A percentile compares a stretch with the other conserved stretches of the same genome.
These are phyloP conservation scores for Vitis hybrid DNA, from an alignment of 177 flowering plant genomes.

Conservation along the genomic window DNA sequence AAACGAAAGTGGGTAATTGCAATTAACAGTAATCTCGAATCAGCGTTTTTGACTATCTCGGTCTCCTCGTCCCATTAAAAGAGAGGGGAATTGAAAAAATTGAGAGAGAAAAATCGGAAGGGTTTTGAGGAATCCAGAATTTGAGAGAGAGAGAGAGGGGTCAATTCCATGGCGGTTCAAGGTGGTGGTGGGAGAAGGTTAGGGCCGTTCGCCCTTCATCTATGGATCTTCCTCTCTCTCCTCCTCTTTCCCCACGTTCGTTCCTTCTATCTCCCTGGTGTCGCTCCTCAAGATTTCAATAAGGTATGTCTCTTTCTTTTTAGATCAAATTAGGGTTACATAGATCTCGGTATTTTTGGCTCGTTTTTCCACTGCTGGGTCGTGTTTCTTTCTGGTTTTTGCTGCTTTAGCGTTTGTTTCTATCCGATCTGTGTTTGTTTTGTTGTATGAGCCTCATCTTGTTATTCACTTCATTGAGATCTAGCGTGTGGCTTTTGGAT, in stretches of 20 bases:
- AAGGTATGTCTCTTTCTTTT: conserved; percentile 30
- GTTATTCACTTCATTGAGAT: background rate
- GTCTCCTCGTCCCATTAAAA: background rate
- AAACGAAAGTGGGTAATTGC: background rate
- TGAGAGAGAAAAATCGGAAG: background rate
- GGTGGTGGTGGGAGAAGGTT: conserved; percentile 24
- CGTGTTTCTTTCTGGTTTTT: conserved; percentile 8
- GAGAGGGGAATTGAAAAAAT: background rate
- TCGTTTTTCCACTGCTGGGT: conserved; percentile 2
- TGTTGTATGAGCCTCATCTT: background rate
- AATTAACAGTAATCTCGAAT: background rate
- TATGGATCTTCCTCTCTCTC: conserved; percentile 37
- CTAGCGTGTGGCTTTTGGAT: too few species aligned
- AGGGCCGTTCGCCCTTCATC: conserved; percentile 12
- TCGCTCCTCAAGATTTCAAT: conserved; percentile 72
- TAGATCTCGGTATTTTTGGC: background rate
- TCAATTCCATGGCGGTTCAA: conserved; percentile 19
- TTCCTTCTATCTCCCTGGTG: conserved; percentile 82
- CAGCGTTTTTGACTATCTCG: background rate
- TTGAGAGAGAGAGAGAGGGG: conserved; percentile 6
- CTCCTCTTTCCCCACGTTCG: conserved; percentile 30
- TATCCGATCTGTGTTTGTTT: background rate
- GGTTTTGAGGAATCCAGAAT: background rate
- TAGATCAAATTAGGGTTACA: background rate
- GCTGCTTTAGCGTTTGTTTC: background rate